Evolutionary conservation across 768 basidiomycete genomes (phyloP).

Genomic region (Suillus americanus): DNA sequence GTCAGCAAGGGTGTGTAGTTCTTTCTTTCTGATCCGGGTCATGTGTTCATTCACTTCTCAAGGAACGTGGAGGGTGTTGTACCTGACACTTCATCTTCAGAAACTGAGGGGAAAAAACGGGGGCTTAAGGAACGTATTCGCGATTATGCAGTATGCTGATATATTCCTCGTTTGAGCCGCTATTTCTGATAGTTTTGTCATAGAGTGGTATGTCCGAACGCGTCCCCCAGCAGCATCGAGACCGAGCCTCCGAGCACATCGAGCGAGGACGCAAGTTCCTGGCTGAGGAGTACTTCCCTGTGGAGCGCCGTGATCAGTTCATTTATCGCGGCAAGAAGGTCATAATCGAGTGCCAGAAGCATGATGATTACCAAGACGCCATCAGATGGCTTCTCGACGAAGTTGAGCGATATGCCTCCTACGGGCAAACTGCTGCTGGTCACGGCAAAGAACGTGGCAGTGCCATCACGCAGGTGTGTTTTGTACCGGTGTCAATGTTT

Average conservation of each 20-base stretch:
- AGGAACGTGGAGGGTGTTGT: slow-evolving; percentile 27
- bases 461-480: slow-evolving; percentile 13
- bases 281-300: slow-evolving; percentile 83
- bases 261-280: slow-evolving; percentile 69
- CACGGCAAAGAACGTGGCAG: slow-evolving; percentile 31
- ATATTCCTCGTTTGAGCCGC: neutral
- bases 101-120: slow-evolving; percentile 37
- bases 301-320: slow-evolving; percentile 89
- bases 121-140: slow-evolving; percentile 32
- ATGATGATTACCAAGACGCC: slow-evolving; percentile 84
- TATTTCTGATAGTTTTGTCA: slow-evolving; percentile 4
- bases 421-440: slow-evolving; percentile 42
- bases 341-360: slow-evolving; percentile 89
- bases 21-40: no score
- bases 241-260: slow-evolving; percentile 48
- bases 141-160: slow-evolving; percentile 27
- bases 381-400: slow-evolving; percentile 70
- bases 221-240: slow-evolving; percentile 70
- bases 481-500: slow-evolving; percentile 13
- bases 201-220: slow-evolving; percentile 50
- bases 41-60: slow-evolving; percentile 13
- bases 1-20: slow-evolving; percentile 16
- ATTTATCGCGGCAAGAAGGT: slow-evolving; percentile 94
- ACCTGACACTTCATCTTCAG: slow-evolving; percentile 19
- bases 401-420: slow-evolving; percentile 59